Evolutionary conservation across 2,329 filamentous ascomycete species (phyloP).

Genomic region (Cladosporium colombiae): DNA sequence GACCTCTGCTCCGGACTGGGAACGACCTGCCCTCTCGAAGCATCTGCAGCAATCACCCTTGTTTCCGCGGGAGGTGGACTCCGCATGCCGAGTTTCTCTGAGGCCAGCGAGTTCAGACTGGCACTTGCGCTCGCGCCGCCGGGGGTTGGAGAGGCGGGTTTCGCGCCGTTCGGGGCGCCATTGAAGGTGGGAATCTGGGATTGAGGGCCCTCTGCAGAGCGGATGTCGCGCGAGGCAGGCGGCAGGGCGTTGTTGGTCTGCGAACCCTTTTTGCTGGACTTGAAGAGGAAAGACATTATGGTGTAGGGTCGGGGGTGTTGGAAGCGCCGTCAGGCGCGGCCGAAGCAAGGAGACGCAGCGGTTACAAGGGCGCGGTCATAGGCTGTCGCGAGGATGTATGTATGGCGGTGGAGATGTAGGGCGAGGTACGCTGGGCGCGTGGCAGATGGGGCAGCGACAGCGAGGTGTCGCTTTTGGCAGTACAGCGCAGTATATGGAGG

Average conservation of each 20-base stretch:
- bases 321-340: constrained; percentile 18
- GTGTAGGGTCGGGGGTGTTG: constrained; percentile 12
- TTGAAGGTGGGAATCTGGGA: constrained; percentile 51
- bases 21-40: constrained; percentile 27
- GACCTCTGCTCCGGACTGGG: constrained; percentile 67
- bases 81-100: constrained; percentile 21
- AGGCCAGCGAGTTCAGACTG: constrained; percentile 33
- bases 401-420: neutral
- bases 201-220: constrained; percentile 54
- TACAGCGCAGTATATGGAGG: neutral
- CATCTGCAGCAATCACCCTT: neutral
- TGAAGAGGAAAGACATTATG: constrained; percentile 56
- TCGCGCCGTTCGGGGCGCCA: constrained; percentile 38
- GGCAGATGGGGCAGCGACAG: neutral
- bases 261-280: constrained; percentile 44
- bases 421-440: constrained; percentile 17
- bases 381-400: constrained; percentile 3
- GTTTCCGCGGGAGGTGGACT: constrained; percentile 15
- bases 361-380: constrained; percentile 16
- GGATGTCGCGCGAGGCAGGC: constrained; percentile 57
- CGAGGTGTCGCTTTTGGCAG: neutral
- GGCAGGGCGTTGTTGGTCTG: constrained; percentile 46
- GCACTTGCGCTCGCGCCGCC: constrained; percentile 60
- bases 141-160: constrained; percentile 53
- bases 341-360: constrained; percentile 16